A percentile compares a stretch with the other conserved stretches of the same genome.
Evolutionary conservation across 371 early-diverging fungal genomes (phyloP).

Genomic region (Mucor lusitanicus): DNA sequence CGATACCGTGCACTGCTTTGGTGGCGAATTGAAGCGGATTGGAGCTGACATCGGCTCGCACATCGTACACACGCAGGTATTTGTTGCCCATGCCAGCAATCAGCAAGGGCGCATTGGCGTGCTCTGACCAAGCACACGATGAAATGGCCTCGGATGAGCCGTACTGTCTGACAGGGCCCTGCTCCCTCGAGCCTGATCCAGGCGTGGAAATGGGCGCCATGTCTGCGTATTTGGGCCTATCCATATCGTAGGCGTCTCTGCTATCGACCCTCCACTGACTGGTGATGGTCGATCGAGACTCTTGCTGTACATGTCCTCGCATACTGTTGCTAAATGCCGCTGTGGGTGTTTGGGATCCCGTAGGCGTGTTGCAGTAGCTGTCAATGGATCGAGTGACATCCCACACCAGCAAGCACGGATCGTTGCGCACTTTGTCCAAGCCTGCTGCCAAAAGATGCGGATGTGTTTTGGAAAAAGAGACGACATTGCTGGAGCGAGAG

Average conservation of each 20-base stretch:
- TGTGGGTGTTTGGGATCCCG: constrained; percentile 37
- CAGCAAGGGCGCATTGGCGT: constrained; percentile 50
- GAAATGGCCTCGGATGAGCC: constrained; percentile 73
- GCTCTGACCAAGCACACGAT: constrained; percentile 74
- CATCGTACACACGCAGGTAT: constrained; percentile 74
- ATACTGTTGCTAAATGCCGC: constrained; percentile 1
- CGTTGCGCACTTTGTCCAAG: constrained; percentile 75
- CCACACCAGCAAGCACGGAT: constrained; percentile 77
- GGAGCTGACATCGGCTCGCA: constrained; percentile 48
- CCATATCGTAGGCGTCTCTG: constrained; percentile 7
- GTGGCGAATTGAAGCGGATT: constrained; percentile 61
- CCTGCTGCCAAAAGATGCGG: constrained; percentile 69
- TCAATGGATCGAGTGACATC: constrained; percentile 63
- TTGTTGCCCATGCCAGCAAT: constrained; percentile 81
- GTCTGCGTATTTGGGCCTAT: constrained; percentile 4
- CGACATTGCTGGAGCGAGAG: constrained; percentile 74
- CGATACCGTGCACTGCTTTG: constrained; percentile 74
- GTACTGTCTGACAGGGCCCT: constrained; percentile 64
- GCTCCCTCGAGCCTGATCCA: constrained; percentile 27
- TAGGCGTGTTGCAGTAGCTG: constrained; percentile 30
- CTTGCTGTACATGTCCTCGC: constrained; percentile 8
- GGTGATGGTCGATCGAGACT: constrained; percentile 15
- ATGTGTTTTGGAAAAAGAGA: constrained; percentile 66
- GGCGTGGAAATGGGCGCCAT: constrained; percentile 12
- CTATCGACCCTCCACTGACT: constrained; percentile 23